Conservation (phyloP, 345 rosid genomes). For the Corchorus capsularis region DNA sequence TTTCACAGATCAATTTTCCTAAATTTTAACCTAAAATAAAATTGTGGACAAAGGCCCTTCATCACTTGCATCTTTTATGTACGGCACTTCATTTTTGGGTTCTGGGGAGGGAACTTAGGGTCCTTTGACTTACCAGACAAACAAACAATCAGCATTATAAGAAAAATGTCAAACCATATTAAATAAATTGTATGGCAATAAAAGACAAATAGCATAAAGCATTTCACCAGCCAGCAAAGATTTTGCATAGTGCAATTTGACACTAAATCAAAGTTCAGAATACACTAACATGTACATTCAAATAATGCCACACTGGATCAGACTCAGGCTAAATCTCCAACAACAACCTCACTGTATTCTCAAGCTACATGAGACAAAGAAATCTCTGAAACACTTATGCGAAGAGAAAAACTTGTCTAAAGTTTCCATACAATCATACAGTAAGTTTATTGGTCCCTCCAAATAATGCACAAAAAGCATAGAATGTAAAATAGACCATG, state of each 20-base stretch:
- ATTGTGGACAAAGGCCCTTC: slow-evolving; percentile 1
- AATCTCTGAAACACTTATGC: background rate
- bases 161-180: background rate
- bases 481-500: background rate
- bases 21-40: slow-evolving; percentile 8
- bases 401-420: background rate
- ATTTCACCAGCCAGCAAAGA: background rate
- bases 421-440: background rate
- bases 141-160: background rate
- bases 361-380: slow-evolving; percentile 59
- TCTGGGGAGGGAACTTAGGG: background rate
- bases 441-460: background rate
- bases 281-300: slow-evolving; percentile 82
- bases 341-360: slow-evolving; percentile 92
- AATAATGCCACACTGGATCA: slow-evolving; percentile 97
- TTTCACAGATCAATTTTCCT: background rate
- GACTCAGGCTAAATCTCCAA: slow-evolving; percentile 97
- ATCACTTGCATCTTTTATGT: background rate
- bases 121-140: slow-evolving; percentile 20
- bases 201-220: background rate
- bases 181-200: slow-evolving; percentile 1
- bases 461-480: slow-evolving; percentile 3
- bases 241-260: background rate
- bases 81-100: background rate
- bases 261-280: slow-evolving; percentile 15